Base-by-base conservation (phyloP, 805 yeast species). In the Saccharomycopsis sp. region DNA sequence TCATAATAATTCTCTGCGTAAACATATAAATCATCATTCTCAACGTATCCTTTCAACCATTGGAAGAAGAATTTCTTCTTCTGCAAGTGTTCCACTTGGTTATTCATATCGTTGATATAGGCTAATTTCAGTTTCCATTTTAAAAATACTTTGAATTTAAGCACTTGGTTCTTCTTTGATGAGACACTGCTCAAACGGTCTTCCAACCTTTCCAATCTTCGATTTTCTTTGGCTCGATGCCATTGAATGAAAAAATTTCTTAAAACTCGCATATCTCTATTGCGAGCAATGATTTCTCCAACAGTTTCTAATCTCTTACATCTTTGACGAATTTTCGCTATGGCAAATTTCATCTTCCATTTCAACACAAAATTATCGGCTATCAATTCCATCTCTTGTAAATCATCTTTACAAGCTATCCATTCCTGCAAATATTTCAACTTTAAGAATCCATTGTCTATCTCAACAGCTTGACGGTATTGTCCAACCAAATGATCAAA, bases 381-480 rank as follows among this genome's bases (percentile, higher is more conserved):
- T 5, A 8, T 14, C 35, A 8, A 20, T 20, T 17, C 13, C 13
- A 39, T 13, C 4, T 29, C 16, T 39, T n/a, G 24, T 8, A 5
- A 4, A 4, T 40, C 13, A 17, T 31, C 27, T 16, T 24, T 22
- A 14, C 13, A 20, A 8, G 13, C 19, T n/a, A 38, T 16, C 52
- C 52, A 49, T 4, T 21, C 20, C 20, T 43, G 37, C 11, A 49
- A 26, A 14, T 9, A 13, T 16, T 34, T 33, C 22, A 11, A 24
- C n/a, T 24, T 43, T 8, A 39, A 3, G 6, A 19, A 29, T 31
- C 35, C 36, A 1, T 40, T 16, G 17, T 38, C 8, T 13, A 46
- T 14, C 4, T 16, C 17, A 5, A 5, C 33, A 27, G 47, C 43
- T 5, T 38, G 16, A 4, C 13, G 5, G 11, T 20, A 29, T 1